A percentile compares a stretch with the other conserved stretches of the same genome.
phyloP scores from a whole-genome alignment of 2,329 filamentous ascomycete species.

The Rugonectria rugulosa region DNA sequence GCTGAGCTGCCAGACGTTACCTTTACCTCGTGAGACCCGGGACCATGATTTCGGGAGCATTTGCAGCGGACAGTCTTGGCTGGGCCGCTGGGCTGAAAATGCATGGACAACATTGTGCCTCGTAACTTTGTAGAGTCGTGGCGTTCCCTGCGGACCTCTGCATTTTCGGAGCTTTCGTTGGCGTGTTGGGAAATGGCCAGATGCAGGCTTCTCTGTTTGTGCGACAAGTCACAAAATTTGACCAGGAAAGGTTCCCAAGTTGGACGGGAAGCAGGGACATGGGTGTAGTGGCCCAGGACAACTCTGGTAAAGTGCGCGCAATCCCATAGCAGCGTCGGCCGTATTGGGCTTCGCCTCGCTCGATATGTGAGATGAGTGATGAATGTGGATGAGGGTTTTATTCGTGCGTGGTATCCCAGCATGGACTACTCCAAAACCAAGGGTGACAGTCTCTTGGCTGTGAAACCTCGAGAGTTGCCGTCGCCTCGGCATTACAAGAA shows the following conservation, averaged over 20 bases:
- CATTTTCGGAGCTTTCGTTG: neutral
- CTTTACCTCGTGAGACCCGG: neutral
- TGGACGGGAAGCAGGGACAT: constrained; percentile 36
- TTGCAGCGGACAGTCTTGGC: neutral
- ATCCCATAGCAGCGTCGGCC: neutral
- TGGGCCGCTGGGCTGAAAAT: no score
- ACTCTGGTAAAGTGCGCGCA: constrained; percentile 6
- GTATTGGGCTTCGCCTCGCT: constrained; percentile 3
- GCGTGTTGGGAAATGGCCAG: neutral
- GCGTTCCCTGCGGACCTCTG: no score
- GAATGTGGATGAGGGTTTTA: constrained; percentile 10
- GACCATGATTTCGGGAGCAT: neutral
- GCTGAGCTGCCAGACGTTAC: neutral
- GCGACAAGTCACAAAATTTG: neutral
- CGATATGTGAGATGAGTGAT: constrained; percentile 1
- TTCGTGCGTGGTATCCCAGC: neutral
- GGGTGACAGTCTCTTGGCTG: no score
- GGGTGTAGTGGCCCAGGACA: constrained; percentile 24
- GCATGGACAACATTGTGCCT: no score
- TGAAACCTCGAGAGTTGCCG: no score
- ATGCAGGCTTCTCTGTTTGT: neutral
- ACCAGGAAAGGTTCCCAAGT: constrained; percentile 7
- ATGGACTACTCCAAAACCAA: neutral
- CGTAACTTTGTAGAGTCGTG: no score
- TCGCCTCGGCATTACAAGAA: no score